Conservation (phyloP, 805 yeast species). For the Millerozyma miso region DNA sequence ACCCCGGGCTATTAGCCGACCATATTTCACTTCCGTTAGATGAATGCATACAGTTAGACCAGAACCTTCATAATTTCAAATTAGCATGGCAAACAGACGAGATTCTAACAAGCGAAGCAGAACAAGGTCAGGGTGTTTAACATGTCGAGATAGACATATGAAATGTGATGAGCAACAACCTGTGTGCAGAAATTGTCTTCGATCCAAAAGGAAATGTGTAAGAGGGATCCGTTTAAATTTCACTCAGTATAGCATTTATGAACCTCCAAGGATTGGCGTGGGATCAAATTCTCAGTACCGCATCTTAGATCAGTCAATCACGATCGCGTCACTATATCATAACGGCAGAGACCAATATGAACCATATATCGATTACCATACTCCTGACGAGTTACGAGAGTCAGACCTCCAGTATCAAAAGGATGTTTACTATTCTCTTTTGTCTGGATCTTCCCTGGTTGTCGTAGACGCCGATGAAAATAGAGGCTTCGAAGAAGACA, state of each 20-base stretch:
- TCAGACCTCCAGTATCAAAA: slow-evolving; percentile 27
- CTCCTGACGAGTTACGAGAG: slow-evolving; percentile 25
- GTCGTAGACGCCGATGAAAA: neutral
- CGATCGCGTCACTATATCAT: slow-evolving; percentile 36
- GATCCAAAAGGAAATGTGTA: slow-evolving; percentile 44
- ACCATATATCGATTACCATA: slow-evolving; percentile 30
- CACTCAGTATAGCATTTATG: slow-evolving; percentile 36
- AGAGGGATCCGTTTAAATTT: slow-evolving; percentile 45
- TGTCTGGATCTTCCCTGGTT: slow-evolving; percentile 4
- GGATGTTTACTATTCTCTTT: slow-evolving; percentile 15
- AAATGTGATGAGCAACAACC: slow-evolving; percentile 66
- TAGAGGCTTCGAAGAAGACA: neutral
- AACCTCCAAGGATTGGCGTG: slow-evolving; percentile 19
- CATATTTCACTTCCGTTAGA: neutral
- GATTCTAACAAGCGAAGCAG: slow-evolving; percentile 28
- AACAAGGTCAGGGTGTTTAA: slow-evolving; percentile 51
- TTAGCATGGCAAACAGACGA: slow-evolving; percentile 22
- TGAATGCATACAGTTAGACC: neutral
- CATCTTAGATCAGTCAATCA: slow-evolving; percentile 41
- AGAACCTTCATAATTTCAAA: neutral
- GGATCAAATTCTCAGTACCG: slow-evolving; percentile 9
- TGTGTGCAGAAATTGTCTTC: slow-evolving; percentile 53
- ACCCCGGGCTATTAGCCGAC: neutral
- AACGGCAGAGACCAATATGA: slow-evolving; percentile 29
- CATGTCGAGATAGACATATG: slow-evolving; percentile 63